A percentile compares a stretch with the other conserved stretches of the same genome.
phyloP scores from a whole-genome alignment of 768 basidiomycete species.

The Lactarius akahatsu region DNA sequence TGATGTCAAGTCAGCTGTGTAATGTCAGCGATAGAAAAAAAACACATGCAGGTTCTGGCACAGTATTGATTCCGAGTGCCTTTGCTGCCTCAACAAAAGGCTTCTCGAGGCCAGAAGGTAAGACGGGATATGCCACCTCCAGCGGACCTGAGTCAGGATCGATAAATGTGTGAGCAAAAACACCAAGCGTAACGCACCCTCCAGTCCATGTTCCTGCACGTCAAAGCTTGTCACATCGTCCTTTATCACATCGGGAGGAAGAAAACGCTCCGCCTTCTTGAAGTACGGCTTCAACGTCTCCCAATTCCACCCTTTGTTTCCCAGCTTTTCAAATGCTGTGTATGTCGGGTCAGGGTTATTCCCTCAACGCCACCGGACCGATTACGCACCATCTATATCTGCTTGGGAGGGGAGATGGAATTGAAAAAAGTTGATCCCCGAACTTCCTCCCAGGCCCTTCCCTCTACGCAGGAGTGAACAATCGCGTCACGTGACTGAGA shows the following conservation, averaged over 20 bases:
- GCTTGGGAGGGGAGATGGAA: constrained; percentile 20
- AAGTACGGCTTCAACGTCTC: constrained; percentile 24
- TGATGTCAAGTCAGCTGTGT: not conserved
- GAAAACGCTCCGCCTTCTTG: constrained; percentile 27
- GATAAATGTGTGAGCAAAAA: not conserved
- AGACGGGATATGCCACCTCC: constrained; percentile 12
- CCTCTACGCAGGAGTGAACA: constrained; percentile 23
- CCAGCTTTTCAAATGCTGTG: constrained; percentile 29
- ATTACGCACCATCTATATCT: constrained; percentile 28
- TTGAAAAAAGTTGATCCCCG: constrained; percentile 28
- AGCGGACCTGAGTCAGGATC: constrained; percentile 18
- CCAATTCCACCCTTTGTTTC: constrained; percentile 34
- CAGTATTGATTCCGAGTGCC: not conserved
- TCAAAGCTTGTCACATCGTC: constrained; percentile 16
- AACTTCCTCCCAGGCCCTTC: constrained; percentile 33
- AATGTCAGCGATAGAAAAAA: not conserved
- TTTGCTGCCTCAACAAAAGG: constrained; percentile 11
- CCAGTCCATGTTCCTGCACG: constrained; percentile 17
- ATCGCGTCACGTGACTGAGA: not conserved
- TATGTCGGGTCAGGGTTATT: not conserved
- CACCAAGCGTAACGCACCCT: not conserved
- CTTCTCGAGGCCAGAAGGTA: constrained; percentile 16
- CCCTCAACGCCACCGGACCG: no score
- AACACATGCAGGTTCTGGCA: constrained; percentile 12
- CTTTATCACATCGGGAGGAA: constrained; percentile 1